Evolutionary conservation across 1,139 yeast species (phyloP).

Genomic region (Dujonia santamariae): DNA sequence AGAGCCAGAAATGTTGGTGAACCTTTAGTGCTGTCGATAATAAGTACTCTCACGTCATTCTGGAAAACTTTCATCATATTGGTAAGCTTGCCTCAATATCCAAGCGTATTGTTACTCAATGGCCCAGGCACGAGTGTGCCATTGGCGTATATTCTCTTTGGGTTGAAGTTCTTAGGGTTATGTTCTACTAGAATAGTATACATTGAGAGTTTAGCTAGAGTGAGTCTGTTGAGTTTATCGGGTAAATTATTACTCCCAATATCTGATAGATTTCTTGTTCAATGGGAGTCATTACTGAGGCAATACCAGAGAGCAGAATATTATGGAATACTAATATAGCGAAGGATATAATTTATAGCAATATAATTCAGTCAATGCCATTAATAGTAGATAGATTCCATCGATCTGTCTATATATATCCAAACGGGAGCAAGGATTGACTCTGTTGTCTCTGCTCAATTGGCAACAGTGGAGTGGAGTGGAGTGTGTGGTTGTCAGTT

Average conservation of each 20-base stretch:
- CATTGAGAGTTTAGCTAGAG: slow-evolving; percentile 88
- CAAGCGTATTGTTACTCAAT: slow-evolving; percentile 63
- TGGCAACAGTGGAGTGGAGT: too few species aligned
- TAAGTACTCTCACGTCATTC: slow-evolving; percentile 48
- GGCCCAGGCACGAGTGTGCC: slow-evolving; percentile 96
- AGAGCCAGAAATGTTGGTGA: slow-evolving; percentile 84
- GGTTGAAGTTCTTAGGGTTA: slow-evolving; percentile 52
- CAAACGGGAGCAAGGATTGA: too few species aligned
- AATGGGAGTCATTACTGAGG: slow-evolving; percentile 70
- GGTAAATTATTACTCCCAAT: slow-evolving; percentile 71
- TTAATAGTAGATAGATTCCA: too few species aligned
- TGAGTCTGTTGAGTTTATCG: slow-evolving; percentile 67
- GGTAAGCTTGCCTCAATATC: slow-evolving; percentile 23
- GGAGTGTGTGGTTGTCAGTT: too few species aligned
- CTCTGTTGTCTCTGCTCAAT: too few species aligned
- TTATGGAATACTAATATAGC: slow-evolving; percentile 63
- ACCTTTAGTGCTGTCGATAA: slow-evolving; percentile 46
- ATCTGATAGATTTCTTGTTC: slow-evolving; percentile 77
- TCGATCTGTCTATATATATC: too few species aligned
- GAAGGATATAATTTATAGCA: not conserved
- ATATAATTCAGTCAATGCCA: too few species aligned
- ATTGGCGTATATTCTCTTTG: slow-evolving; percentile 58
- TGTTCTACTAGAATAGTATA: slow-evolving; percentile 63
- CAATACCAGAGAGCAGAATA: slow-evolving; percentile 66
- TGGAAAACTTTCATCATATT: slow-evolving; percentile 23